Conservation (phyloP, 345 rosid species). For the Syzygium aqueum region DNA sequence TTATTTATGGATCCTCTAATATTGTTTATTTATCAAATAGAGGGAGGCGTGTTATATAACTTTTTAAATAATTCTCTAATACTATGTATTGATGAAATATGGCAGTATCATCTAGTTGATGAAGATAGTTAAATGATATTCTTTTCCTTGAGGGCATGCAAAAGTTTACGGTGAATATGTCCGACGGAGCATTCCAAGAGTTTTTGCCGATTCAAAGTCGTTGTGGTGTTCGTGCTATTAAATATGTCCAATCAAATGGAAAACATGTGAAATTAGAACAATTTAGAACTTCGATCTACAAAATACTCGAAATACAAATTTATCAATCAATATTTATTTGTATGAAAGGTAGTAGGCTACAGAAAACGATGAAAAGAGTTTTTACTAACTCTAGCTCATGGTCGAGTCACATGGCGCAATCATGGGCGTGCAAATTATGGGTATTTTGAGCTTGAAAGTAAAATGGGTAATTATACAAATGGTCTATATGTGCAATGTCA, state of each 20-base stretch:
- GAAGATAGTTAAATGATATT: neutral
- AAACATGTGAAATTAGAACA: neutral
- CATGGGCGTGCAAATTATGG: neutral
- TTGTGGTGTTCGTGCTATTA: neutral
- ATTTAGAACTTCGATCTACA: neutral
- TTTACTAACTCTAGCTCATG: neutral
- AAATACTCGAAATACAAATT: neutral
- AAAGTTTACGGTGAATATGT: neutral
- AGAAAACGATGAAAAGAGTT: neutral
- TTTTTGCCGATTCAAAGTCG: neutral
- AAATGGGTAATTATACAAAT: neutral
- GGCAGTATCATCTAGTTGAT: neutral
- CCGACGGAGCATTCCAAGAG: neutral
- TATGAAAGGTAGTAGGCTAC: neutral
- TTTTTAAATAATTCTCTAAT: neutral
- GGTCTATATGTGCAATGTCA: fast-evolving
- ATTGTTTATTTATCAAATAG: neutral
- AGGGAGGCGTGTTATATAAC: neutral
- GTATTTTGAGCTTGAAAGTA: neutral
- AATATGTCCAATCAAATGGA: neutral
- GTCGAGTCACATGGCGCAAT: neutral
- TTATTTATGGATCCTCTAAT: neutral
- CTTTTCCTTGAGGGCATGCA: neutral
- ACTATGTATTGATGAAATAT: neutral
- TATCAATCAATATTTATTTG: neutral